Base-by-base conservation (phyloP, 2,329 filamentous ascomycete species). In the Colletotrichum limetticola region DNA sequence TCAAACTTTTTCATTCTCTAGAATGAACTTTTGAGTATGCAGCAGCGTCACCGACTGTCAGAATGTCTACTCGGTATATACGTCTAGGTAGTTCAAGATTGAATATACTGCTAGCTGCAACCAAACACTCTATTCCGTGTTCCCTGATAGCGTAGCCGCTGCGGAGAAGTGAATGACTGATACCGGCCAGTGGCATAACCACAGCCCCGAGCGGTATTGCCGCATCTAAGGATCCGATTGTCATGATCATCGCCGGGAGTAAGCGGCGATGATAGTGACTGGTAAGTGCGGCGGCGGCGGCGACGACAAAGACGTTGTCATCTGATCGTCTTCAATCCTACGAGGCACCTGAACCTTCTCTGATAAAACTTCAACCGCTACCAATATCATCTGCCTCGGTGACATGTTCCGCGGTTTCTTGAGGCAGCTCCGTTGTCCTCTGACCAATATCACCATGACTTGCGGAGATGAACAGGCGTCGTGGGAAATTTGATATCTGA, bases 31-130 rank as follows among this genome's bases (percentile, higher is more conserved):
- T 69, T 68, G 64, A 19, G 55, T 61, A 19, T 53, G 58, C 28
- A 22, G 69, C 56, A 14, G 65, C 61, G 32, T 52, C 19, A n/a
- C 35, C 37, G n/a, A 56, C 59, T 69, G 67, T 53, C 32, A 61
- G 55, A 62, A 42, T 61, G 59, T 63, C 72, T 67, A 64, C 42
- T 55, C 35, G 59, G 60, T 56, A 68, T 30, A 68, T 66, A 63
- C 52, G 58, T 52, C 65, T 11, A 68, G 37, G 69, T 68, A 72
- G 58, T 53, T 19, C 30, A 53, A 65, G 35, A 59, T 55, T 68
- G 22, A 74, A 73, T 68, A 66, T 68, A 72, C 68, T 60, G 65
- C 64, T 28, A 66, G 56, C 59, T 69, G 60, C 64, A 61, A 56
- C 46, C 69, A 58, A 63, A 49, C 4, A 7, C n/a, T 57, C 19